Percentiles rank a stretch among this genome's conserved stretches.
These are phyloP conservation scores for Sclerotinia subarctica DNA, from an alignment of 2,329 filamentous ascomycete genomes.

Conservation along the genomic window DNA sequence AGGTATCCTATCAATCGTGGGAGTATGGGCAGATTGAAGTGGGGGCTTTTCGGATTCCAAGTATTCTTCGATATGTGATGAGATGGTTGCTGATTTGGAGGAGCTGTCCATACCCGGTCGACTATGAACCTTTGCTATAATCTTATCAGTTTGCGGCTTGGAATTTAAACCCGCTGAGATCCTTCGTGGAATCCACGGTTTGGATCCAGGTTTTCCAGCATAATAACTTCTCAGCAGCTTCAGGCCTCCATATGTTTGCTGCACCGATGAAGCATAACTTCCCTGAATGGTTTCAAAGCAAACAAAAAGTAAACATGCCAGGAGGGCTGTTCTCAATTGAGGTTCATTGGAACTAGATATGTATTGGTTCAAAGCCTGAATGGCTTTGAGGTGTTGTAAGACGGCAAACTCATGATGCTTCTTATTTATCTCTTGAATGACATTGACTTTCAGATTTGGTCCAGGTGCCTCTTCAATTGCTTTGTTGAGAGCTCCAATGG, in stretches of 20 bases:
- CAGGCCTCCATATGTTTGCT: slow-evolving; percentile 58
- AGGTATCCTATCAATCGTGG: slow-evolving; percentile 2
- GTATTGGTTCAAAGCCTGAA: slow-evolving; percentile 49
- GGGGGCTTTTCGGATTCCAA: slow-evolving; percentile 24
- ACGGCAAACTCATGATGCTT: slow-evolving; percentile 59
- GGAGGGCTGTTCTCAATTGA: slow-evolving; percentile 42
- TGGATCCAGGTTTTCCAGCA: slow-evolving; percentile 28
- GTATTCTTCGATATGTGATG: slow-evolving; percentile 31
- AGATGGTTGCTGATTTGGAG: slow-evolving; percentile 25
- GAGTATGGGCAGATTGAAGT: background rate
- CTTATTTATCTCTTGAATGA: slow-evolving; percentile 43
- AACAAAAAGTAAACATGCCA: slow-evolving; percentile 36
- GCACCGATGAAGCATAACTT: slow-evolving; percentile 57
- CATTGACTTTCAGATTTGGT: slow-evolving; percentile 35
- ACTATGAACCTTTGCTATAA: slow-evolving; percentile 24
- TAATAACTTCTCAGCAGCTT: slow-evolving; percentile 48
- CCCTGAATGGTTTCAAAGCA: slow-evolving; percentile 38
- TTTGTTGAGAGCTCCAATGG: slow-evolving; percentile 63
- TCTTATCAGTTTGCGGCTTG: slow-evolving; percentile 16
- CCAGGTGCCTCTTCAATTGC: slow-evolving; percentile 48
- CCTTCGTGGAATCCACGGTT: slow-evolving; percentile 26
- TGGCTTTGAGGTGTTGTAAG: slow-evolving; percentile 56
- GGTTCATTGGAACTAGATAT: slow-evolving; percentile 44
- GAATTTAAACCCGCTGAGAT: slow-evolving; percentile 8
- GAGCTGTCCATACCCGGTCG: slow-evolving; percentile 27